Conservation (phyloP, 1,139 yeast genomes). For the Geotrichum klebahnii region DNA sequence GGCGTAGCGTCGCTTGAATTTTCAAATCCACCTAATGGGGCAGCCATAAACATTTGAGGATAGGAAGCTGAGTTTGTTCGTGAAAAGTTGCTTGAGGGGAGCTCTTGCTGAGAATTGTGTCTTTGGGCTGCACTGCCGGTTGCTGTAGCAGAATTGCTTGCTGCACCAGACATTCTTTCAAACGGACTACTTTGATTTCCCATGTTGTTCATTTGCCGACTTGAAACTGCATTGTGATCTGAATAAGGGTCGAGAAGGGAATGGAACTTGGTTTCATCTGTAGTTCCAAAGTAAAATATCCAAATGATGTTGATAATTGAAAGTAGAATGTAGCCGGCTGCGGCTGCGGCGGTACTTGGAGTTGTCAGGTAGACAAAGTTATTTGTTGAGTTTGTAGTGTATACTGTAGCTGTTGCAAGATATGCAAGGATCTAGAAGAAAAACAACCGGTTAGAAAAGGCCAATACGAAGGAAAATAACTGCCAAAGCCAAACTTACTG, state of each 20-base stretch:
- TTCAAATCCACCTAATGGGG: slow-evolving; percentile 56
- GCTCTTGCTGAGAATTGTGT: no score
- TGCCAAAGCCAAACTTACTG: slow-evolving; percentile 31
- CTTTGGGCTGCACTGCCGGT: slow-evolving; percentile 3
- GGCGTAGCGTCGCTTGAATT: slow-evolving; percentile 40
- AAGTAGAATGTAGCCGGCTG: slow-evolving; percentile 84
- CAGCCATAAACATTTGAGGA: slow-evolving; percentile 52
- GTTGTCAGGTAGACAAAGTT: slow-evolving; percentile 64
- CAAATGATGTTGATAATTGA: slow-evolving; percentile 71
- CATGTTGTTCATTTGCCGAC: not conserved
- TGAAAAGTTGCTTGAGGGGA: not conserved
- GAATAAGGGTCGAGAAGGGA: slow-evolving; percentile 77
- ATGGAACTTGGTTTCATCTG: slow-evolving; percentile 58
- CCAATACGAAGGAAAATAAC: not conserved
- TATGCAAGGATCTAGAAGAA: slow-evolving; percentile 43
- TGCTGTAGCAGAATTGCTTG: no score
- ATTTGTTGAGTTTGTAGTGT: slow-evolving; percentile 79
- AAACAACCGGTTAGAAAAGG: slow-evolving; percentile 22
- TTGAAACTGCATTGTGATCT: slow-evolving; percentile 25
- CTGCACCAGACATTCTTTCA: slow-evolving; percentile 1
- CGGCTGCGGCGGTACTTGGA: slow-evolving; percentile 75
- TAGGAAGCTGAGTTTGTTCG: slow-evolving; percentile 25
- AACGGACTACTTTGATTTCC: slow-evolving; percentile 7
- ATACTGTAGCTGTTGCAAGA: slow-evolving; percentile 65
- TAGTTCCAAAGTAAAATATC: slow-evolving; percentile 72